Base-by-base conservation (phyloP, 495 filamentous ascomycete species). In the Apiosordaria backusii region DNA sequence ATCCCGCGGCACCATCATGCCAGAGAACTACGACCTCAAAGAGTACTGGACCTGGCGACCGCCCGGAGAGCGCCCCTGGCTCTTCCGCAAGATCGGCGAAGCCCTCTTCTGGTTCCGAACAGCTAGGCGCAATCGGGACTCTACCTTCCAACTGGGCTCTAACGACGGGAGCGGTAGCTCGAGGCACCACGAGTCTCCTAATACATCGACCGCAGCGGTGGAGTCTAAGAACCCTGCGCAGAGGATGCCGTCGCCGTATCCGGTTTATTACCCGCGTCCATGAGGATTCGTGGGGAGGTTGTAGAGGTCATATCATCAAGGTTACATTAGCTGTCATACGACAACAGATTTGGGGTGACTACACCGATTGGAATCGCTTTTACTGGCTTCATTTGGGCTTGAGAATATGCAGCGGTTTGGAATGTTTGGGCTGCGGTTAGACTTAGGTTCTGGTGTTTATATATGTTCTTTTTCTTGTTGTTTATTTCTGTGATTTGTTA, bases 41-140 rank as follows among this genome's bases (percentile, higher is more conserved):
- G 89, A 93, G 57, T 86, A 86, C 26, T 93, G 91, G 89, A 88
- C 89, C 2, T 91, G 85, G 83, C 84, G 81, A 63, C 67, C 77
- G 9, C 71, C 68, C 0, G 70, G 73, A 26, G 54, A 74, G 65
- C 65, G 75, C 69, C 72, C 69, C 57, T 76, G 79, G 79, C 59
- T 72, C 57, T 50, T 80, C 60, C 74, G 69, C 55, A 63, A 68
- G 24, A 62, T 72, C 35, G 29, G 52, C 16, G 53, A 60, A 4
- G 23, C 45, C 52, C 62, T 65, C 18, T 27, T 67, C 54, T 75
- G 72, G 71, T 55, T 57, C 3, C 61, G 60, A 1, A 67, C 63
- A 19, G 21, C 62, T 13, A 35, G 63, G n/a, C 64, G 61, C 4
- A 23, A 62, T 16, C 29, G 40, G 15, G 58, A 65, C 6, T 61